These are phyloP conservation scores for Colletotrichum viniferum DNA, from an alignment of 2,329 filamentous ascomycete species.

Conservation along the genomic window DNA sequence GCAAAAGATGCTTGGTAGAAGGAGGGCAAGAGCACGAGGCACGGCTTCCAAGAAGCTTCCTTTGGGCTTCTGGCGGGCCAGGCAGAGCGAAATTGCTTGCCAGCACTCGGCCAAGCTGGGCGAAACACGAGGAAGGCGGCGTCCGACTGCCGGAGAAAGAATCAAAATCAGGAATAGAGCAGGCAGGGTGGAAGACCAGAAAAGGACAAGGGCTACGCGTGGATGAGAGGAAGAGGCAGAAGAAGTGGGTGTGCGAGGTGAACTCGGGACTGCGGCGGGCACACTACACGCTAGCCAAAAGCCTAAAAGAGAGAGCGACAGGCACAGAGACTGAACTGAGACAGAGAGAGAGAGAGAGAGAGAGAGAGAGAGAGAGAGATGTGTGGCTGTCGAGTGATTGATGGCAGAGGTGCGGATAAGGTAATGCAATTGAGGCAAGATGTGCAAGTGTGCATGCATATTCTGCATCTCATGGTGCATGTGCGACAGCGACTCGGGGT, in stretches of 20 bases:
- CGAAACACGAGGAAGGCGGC: constrained; percentile 11
- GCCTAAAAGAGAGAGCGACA: not conserved
- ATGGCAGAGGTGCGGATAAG: not conserved
- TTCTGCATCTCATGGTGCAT: not conserved
- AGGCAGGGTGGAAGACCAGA: not conserved
- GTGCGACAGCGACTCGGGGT: not conserved
- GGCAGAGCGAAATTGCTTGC: constrained; percentile 11
- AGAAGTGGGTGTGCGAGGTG: not conserved
- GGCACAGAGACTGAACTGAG: not conserved
- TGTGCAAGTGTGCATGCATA: constrained; percentile 11
- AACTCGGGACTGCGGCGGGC: not conserved
- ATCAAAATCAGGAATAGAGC: constrained; percentile 18
- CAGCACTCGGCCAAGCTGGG: not conserved
- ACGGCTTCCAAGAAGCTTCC: constrained; percentile 3
- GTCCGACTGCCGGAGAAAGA: constrained; percentile 16
- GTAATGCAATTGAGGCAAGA: not conserved
- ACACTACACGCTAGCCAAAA: not conserved
- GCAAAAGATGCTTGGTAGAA: not conserved
- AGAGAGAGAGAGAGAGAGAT: not conserved
- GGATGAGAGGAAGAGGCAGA: not conserved
- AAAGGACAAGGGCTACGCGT: constrained; percentile 5
- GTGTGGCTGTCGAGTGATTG: not conserved
- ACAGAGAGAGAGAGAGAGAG: not conserved
- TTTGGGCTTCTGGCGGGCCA: constrained; percentile 1
- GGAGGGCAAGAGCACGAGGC: not conserved